Evolutionary conservation across 345 rosid genomes (phyloP), one percentile per base, ranked within the genome.

Genomic region (Trapa incisa): DNA sequence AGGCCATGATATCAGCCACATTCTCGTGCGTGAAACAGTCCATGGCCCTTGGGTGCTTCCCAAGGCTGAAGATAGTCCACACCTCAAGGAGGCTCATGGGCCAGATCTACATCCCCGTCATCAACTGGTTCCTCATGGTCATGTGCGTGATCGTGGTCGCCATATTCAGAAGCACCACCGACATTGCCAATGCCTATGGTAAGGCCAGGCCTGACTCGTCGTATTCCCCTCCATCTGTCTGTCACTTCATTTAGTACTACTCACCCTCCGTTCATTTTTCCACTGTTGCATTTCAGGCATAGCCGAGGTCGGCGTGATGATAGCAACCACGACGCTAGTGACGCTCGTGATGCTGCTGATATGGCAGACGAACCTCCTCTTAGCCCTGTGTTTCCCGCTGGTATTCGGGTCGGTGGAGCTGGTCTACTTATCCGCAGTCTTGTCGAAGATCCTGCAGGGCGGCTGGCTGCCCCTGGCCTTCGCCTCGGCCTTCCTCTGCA

Each of bases 1-100:
- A 94, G 81, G 97, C 97, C 22, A 94, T 94, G 99, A 94, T 94
- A 70, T 94, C 99, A 42, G 99, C 99, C 45, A 90, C 99, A 54
- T 94, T 90, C 77, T 94, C 97, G 29, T 94, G 96, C 7, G 89
- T 88, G 52, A 94, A 94, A 77, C 99, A 94, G 66, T 81, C 97
- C 41, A 94, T 88, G 96, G 95, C 99, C 69, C 97, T 94, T 2
- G 99, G 96, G 66, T 90, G 97, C 83, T 94, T 93, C 80, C 97
- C 99, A 0, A 86, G 91, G 84, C 64, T 94, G 85, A 90, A 94
- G 86, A 94, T 94, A 71, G 74, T 94, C 69, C 99, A 94, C 79
- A 94, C 99, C 60, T 90, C 99, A 37, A 88, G 63, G 76, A 90
- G 67, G 82, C 79, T 38, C 67, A 90, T 88, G 87, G 98, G 99